A percentile compares a stretch with the other conserved stretches of the same genome.
Conservation (phyloP, 2,329 filamentous ascomycete genomes). For the Dothistroma pini region DNA sequence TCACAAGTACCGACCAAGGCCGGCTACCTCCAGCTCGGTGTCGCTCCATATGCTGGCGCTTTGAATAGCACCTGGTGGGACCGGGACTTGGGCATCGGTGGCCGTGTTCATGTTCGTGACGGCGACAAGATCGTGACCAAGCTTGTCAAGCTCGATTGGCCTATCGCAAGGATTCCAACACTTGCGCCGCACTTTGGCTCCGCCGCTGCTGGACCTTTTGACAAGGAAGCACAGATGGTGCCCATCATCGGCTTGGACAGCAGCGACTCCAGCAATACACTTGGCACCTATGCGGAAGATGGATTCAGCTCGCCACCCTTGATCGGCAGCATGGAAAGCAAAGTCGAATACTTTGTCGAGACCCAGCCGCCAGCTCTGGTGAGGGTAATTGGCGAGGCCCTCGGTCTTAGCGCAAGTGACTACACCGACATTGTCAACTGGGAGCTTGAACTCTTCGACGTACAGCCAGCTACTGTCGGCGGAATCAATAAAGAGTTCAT, state of each 20-base stretch:
- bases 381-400: slow-evolving; percentile 71
- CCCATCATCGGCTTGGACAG: slow-evolving; percentile 88
- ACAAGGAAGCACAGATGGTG: slow-evolving; percentile 89
- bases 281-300: slow-evolving; percentile 13
- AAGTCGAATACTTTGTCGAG: slow-evolving; percentile 65
- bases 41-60: slow-evolving; percentile 87
- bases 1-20: slow-evolving; percentile 78
- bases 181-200: slow-evolving; percentile 92
- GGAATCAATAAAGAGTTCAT: slow-evolving; percentile 92
- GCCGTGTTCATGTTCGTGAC: slow-evolving; percentile 70
- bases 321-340: slow-evolving; percentile 48
- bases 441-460: slow-evolving; percentile 94
- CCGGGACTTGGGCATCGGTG: slow-evolving; percentile 85
- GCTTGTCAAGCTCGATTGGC: slow-evolving; percentile 90
- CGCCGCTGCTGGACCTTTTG: slow-evolving; percentile 62
- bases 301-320: slow-evolving; percentile 35
- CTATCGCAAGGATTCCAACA: slow-evolving; percentile 87
- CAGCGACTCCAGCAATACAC: slow-evolving; percentile 21
- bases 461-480: slow-evolving; percentile 76
- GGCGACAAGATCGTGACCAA: slow-evolving; percentile 72
- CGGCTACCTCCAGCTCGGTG: slow-evolving; percentile 83
- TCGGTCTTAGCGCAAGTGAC: slow-evolving; percentile 61
- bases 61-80: slow-evolving; percentile 96
- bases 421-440: slow-evolving; percentile 79
- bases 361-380: slow-evolving; percentile 85